These are phyloP conservation scores for Omphalotus guepiniiformis DNA, from an alignment of 768 basidiomycete genomes.

Conservation along the genomic window DNA sequence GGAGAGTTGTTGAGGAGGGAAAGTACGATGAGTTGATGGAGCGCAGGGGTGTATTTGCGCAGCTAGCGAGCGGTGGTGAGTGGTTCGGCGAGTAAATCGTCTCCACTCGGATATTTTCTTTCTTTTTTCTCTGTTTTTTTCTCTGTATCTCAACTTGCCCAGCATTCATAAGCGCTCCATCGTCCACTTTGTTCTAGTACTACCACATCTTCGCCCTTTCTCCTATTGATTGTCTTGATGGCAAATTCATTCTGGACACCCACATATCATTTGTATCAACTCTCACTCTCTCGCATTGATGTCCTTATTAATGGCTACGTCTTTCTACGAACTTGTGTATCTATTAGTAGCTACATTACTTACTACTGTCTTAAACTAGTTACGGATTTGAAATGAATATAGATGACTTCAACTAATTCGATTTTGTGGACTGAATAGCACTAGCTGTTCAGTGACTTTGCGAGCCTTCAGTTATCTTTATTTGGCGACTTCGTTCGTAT, in stretches of 20 bases:
- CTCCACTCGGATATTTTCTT: conserved; percentile 1
- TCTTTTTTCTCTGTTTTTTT: conserved; percentile 8
- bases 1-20: conserved; percentile 74
- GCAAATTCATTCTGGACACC: too few relatives aligned
- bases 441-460: too few relatives aligned
- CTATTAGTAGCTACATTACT: background rate
- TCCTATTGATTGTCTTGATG: conserved; percentile 9
- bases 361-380: too few relatives aligned
- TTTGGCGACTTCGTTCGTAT: too few relatives aligned
- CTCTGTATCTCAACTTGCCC: conserved; percentile 3
- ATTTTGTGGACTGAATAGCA: too few relatives aligned
- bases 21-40: conserved; percentile 67
- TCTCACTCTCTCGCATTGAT: conserved; percentile 1
- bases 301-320: conserved; percentile 1
- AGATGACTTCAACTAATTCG: too few relatives aligned
- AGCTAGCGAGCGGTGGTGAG: conserved; percentile 76
- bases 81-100: conserved; percentile 33
- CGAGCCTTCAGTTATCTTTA: too few relatives aligned
- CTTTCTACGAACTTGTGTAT: conserved; percentile 7
- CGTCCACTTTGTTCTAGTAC: background rate
- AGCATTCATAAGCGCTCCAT: background rate
- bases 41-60: conserved; percentile 67
- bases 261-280: conserved; percentile 3
- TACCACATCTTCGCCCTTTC: conserved; percentile 6
- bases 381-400: too few relatives aligned